A percentile compares a stretch with the other conserved stretches of the same genome.
These are phyloP conservation scores for Heteromeles arbutifolia DNA, from an alignment of 306 rosid genomes.

Conservation along the genomic window DNA sequence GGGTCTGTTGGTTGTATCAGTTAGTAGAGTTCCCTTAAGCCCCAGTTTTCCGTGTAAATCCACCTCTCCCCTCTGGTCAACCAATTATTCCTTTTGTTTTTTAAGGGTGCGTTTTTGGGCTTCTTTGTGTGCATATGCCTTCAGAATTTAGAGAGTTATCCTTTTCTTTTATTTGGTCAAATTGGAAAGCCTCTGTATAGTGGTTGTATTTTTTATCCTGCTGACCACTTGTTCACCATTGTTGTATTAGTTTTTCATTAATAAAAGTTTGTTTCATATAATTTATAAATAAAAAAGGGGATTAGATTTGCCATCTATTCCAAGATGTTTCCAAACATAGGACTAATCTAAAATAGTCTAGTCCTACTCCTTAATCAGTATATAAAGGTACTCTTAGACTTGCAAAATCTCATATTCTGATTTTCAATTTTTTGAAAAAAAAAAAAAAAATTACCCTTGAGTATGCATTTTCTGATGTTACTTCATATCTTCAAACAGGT, in stretches of 20 bases:
- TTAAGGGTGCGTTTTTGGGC: too few relatives aligned
- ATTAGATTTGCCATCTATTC: background rate
- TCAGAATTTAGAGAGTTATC: too few relatives aligned
- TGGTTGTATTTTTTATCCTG: too few relatives aligned
- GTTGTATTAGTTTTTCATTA: too few relatives aligned
- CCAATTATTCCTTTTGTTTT: background rate
- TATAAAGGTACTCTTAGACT: background rate
- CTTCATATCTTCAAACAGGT: slow-evolving; percentile 44
- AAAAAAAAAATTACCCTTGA: background rate
- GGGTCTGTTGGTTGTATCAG: background rate
- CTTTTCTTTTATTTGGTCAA: too few relatives aligned
- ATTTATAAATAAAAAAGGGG: background rate
- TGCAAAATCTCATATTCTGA: background rate
- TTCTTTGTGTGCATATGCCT: too few relatives aligned
- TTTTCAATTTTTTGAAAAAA: background rate
- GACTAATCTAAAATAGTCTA: background rate
- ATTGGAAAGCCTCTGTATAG: too few relatives aligned
- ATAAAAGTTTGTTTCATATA: too few relatives aligned
- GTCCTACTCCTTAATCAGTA: background rate
- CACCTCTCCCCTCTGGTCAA: background rate
- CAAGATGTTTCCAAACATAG: background rate
- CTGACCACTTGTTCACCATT: too few relatives aligned
- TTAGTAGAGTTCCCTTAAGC: too few relatives aligned
- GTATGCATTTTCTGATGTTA: slow-evolving; percentile 4
- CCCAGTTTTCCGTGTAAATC: too few relatives aligned